Percentiles rank a stretch among this genome's conserved stretches.
These are phyloP conservation scores for Hypoxylon sp. DNA, from an alignment of 2,329 filamentous ascomycete species.

Conservation along the genomic window DNA sequence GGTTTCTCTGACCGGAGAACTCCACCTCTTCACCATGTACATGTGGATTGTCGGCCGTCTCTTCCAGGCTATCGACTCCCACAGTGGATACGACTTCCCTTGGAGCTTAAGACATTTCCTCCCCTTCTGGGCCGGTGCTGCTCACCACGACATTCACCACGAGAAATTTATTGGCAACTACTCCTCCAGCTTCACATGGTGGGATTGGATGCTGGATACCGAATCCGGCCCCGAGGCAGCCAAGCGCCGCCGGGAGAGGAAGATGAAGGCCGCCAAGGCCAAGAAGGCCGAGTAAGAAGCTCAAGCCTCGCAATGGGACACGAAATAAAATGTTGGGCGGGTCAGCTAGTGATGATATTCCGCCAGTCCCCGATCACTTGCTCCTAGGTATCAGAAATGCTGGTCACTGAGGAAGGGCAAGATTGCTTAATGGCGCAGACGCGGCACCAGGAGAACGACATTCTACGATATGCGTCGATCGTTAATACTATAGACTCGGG, in stretches of 20 bases:
- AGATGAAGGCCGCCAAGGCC: conserved; percentile 76
- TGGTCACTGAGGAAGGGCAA: conserved; percentile 38
- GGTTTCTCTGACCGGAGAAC: conserved; percentile 84
- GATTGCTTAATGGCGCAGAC: conserved; percentile 24
- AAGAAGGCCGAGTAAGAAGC: conserved; percentile 63
- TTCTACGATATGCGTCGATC: conserved; percentile 41
- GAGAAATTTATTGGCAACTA: conserved; percentile 99
- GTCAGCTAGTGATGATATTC: conserved; percentile 12
- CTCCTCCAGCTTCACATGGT: conserved; percentile 98
- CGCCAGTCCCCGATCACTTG: conserved; percentile 20
- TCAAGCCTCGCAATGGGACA: conserved; percentile 14
- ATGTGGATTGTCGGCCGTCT: conserved; percentile 92
- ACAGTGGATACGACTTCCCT: conserved; percentile 98
- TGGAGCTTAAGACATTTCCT: conserved; percentile 97
- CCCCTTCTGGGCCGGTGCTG: conserved; percentile 97
- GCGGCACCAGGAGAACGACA: conserved; percentile 20
- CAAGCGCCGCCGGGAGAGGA: conserved; percentile 85
- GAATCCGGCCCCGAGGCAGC: conserved; percentile 91
- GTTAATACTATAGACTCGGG: conserved; percentile 47
- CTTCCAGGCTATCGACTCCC: conserved; percentile 97
- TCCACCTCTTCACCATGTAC: conserved; percentile 99
- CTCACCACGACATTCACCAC: conserved; percentile 97
- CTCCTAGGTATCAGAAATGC: conserved; percentile 39
- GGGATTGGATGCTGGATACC: conserved; percentile 95
- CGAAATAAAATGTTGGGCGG: conserved; percentile 21